Conservation (phyloP, 164 flowering plant species). For the Kalanchoe fedtschenkoi region DNA sequence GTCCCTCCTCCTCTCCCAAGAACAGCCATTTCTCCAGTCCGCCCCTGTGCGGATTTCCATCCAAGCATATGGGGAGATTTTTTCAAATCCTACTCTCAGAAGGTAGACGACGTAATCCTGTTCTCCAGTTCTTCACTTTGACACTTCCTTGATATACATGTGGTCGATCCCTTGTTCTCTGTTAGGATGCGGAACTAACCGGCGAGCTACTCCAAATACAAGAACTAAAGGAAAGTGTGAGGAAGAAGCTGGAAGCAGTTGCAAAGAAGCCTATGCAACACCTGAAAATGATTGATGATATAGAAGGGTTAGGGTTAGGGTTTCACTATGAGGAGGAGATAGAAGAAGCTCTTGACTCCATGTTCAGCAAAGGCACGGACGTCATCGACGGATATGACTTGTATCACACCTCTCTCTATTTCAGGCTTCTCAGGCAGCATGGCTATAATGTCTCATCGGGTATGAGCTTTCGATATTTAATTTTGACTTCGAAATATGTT, state of each 20-base stretch:
- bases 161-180: neutral
- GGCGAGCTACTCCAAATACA: neutral
- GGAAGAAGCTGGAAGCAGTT: neutral
- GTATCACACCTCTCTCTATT: neutral
- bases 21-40: too few species aligned
- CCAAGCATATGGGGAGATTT: neutral
- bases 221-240: neutral
- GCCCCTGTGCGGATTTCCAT: neutral
- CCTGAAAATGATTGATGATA: neutral
- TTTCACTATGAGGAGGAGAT: slow-evolving; percentile 2
- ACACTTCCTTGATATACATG: too few species aligned
- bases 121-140: neutral
- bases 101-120: neutral
- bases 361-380: neutral
- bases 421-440: neutral
- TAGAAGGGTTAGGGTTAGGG: neutral
- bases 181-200: too few species aligned
- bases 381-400: neutral
- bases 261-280: neutral
- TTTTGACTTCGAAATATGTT: too few species aligned
- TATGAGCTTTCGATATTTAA: neutral
- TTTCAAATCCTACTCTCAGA: neutral
- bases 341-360: neutral
- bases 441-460: neutral
- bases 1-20: too few species aligned